Conservation (phyloP, 2,329 filamentous ascomycete genomes). For the Phoma sp. region DNA sequence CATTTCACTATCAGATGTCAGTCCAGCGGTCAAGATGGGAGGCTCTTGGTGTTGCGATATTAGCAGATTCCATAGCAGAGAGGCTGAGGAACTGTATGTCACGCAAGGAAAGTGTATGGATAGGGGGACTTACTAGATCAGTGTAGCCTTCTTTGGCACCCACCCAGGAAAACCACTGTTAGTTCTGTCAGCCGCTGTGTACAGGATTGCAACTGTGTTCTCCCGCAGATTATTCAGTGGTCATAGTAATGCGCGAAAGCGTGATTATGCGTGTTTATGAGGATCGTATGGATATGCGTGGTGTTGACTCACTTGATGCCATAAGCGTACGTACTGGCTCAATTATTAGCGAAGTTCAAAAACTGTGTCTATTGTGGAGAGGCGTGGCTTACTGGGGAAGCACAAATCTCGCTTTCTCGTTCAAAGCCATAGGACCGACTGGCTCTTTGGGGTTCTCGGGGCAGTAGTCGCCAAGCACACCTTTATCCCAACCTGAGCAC, state of each 20-base stretch:
- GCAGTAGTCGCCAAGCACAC: constrained; percentile 60
- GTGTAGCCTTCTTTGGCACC: constrained; percentile 75
- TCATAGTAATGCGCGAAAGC: too few relatives aligned
- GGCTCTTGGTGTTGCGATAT: too few relatives aligned
- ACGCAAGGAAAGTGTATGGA: too few relatives aligned
- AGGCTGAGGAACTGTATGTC: not conserved
- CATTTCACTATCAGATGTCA: constrained; percentile 8
- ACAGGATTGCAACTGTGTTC: not conserved
- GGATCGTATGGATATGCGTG: not conserved
- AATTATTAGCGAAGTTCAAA: constrained; percentile 23
- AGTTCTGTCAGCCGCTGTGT: constrained; percentile 27
- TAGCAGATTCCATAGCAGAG: too few relatives aligned
- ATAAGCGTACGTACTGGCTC: constrained; percentile 46
- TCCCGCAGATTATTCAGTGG: too few relatives aligned
- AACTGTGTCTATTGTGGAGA: not conserved
- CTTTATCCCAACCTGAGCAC: constrained; percentile 64
- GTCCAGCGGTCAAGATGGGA: not conserved
- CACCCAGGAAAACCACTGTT: constrained; percentile 76
- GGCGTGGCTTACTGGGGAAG: constrained; percentile 70
- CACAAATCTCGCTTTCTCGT: constrained; percentile 85
- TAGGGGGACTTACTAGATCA: constrained; percentile 76
- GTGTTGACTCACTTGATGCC: constrained; percentile 42
- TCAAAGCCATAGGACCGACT: constrained; percentile 74
- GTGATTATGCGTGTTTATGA: too few relatives aligned
- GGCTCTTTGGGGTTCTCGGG: constrained; percentile 13